Base-by-base conservation (phyloP, 495 filamentous ascomycete species). In the Tirmania nivea region DNA sequence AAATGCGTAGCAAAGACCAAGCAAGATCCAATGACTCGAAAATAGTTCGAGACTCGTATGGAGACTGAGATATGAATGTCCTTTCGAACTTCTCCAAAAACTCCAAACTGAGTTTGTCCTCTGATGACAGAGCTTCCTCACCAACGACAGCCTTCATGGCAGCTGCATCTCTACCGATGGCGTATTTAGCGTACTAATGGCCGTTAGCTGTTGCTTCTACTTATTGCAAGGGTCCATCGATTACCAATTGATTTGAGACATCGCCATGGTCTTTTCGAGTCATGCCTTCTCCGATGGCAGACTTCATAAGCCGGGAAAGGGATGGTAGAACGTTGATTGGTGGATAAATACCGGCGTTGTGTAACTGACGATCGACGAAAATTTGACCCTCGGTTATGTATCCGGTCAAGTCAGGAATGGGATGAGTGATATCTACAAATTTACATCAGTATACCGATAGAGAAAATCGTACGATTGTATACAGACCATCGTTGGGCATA, bases 61-160 rank as follows among this genome's bases (percentile, higher is more conserved):
- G 71, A 42, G 83, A 81, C 70, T 99, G 90, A 56, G 71, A 72
- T 71, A 99, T 93, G 71, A 94, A 99, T 47, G 75, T 79, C 52
- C 81, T 76, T 72, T 99, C 90, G 68, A 99, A 99, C 66, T 94
- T 94, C 58, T 96, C 92, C 55, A 99, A 73, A 75, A 99, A 97
- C 68, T 99, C 90, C 10, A 99, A 76, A 12, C 86, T 93, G 49
- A 96, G 78, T 72, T 94, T 96, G 71, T 99, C 90, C 72, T 99
- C 90, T 49, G 83, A 75, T 21, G 84, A 90, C 52, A 99, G 71
- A 37, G 90, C 39, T 66, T 99, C 90, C 68, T 99, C 90, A 66
- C 90, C 90, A 55, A 99, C 92, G 65, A 99, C 90, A 90, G 52
- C 90, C 72, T 99, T 99, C 90, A 99, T 99, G 67, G 86, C 80